These are phyloP conservation scores for Tylopilus intermedius DNA, from an alignment of 768 basidiomycete genomes.

Conservation along the genomic window DNA sequence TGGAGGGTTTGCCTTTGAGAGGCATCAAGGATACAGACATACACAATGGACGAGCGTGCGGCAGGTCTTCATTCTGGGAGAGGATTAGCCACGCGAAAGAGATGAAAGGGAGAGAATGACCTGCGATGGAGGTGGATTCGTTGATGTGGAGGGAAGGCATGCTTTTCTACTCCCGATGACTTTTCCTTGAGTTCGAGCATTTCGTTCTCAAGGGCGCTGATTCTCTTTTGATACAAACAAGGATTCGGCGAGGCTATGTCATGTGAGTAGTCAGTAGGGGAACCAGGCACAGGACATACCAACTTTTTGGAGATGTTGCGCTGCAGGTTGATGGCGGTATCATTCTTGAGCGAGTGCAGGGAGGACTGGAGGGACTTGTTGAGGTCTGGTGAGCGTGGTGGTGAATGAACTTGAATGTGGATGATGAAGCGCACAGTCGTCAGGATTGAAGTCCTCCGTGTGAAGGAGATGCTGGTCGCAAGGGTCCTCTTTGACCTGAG, in stretches of 20 bases:
- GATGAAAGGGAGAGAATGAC: slow-evolving; percentile 27
- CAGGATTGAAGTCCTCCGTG: slow-evolving; percentile 80
- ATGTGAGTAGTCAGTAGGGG: slow-evolving; percentile 8
- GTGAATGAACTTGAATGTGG: slow-evolving; percentile 2
- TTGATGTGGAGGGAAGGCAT: slow-evolving; percentile 92
- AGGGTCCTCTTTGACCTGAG: slow-evolving; percentile 49
- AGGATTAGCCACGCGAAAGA: slow-evolving; percentile 17
- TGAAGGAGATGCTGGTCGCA: slow-evolving; percentile 60
- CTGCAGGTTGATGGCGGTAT: slow-evolving; percentile 77
- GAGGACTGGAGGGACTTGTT: slow-evolving; percentile 77
- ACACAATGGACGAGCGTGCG: slow-evolving; percentile 88
- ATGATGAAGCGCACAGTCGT: slow-evolving; percentile 62
- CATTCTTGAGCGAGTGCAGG: slow-evolving; percentile 61
- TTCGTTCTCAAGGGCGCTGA: slow-evolving; percentile 92
- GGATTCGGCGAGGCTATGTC: slow-evolving; percentile 87
- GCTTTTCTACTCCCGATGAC: slow-evolving; percentile 90
- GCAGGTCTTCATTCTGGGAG: slow-evolving; percentile 49
- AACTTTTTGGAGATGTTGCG: slow-evolving; percentile 91
- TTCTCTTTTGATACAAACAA: slow-evolving; percentile 94
- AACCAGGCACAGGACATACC: slow-evolving; percentile 21
- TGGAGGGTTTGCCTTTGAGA: slow-evolving; percentile 92
- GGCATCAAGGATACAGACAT: slow-evolving; percentile 89
- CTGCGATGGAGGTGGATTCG: slow-evolving; percentile 64
- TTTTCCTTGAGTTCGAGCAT: slow-evolving; percentile 93
- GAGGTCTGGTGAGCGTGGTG: slow-evolving; percentile 43